phyloP scores from a whole-genome alignment of 352 stramenopile genomes.

The Phytophthora citricola region DNA sequence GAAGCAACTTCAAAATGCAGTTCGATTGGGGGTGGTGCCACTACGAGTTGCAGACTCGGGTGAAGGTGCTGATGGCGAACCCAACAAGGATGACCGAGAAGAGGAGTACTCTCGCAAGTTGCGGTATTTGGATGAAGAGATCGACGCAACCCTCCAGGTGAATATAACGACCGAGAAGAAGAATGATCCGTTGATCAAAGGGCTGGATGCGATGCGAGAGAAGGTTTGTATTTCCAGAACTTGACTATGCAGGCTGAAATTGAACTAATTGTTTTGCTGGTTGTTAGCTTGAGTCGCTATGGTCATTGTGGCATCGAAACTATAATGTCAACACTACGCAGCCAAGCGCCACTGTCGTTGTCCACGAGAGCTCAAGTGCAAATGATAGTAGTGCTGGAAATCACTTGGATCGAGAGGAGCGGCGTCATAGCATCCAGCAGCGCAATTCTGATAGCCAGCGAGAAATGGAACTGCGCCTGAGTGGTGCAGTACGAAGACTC shows the following conservation, averaged over 20 bases:
- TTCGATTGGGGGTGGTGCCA: conserved; percentile 51
- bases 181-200: conserved; percentile 80
- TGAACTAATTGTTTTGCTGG: conserved; percentile 8
- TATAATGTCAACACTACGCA: conserved; percentile 41
- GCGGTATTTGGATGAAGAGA: conserved; percentile 70
- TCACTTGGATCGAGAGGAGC: conserved; percentile 17
- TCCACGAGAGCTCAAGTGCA: conserved; percentile 5
- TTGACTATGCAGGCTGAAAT: neutral
- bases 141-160: conserved; percentile 68
- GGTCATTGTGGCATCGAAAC: conserved; percentile 76
- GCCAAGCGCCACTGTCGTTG: conserved; percentile 1
- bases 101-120: conserved; percentile 69
- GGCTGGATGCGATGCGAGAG: conserved; percentile 66
- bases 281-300: conserved; percentile 55
- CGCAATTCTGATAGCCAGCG: conserved; percentile 45
- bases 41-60: conserved; percentile 28
- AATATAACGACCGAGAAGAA: conserved; percentile 78
- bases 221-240: conserved; percentile 43
- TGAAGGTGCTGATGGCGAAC: conserved; percentile 21
- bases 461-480: conserved; percentile 67
- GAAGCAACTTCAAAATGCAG: conserved; percentile 62
- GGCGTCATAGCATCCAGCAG: conserved; percentile 21
- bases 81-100: conserved; percentile 39
- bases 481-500: conserved; percentile 60
- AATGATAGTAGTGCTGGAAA: conserved; percentile 7